Evolutionary conservation across 805 yeast genomes (phyloP), one percentile per base, ranked within the genome.

Genomic region (Hagleromyces aurorensis): DNA sequence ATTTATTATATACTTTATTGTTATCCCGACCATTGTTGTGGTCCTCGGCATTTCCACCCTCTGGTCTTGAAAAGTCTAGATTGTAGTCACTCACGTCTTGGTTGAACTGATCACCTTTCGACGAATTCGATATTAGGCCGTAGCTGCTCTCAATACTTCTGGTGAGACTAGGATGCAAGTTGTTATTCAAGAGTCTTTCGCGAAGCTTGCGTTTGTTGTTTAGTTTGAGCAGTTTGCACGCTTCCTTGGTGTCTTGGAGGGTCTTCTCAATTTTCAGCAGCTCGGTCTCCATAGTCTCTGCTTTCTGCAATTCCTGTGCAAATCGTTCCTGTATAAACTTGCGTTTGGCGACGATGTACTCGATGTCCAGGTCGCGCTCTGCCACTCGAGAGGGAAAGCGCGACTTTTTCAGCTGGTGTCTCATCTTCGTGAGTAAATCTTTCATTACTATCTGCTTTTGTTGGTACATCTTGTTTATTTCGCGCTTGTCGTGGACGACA

Each of bases 271-370:
- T 47, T 15, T 43, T 38, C 7, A 34, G 16, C 11, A 52, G 27
- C 25, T 41, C 46, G n/a, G 34, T 25, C 27, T 52, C 48, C 13
- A 55, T 23, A 9, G 33, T 34, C 29, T 55, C 54, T 1, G 47
- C 38, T 20, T 38, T 42, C 13, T 29, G 30, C 28, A 46, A 26
- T 27, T 52, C 56, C 11, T 38, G 37, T 1, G 44, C 34, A 30
- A 43, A 44, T 5, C 40, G 38, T 13, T 41, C 34, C 29, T 53
- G 57, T 9, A 55, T 46, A 24, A 37, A 46, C 19, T 43, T 35
- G 13, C 59, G 41, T 32, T 54, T 55, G 13, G 53, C 44, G 30
- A 45, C 50, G 11, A 54, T 42, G 26, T 49, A 51, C 24, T 54
- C 59, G 5, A 49, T 43, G 30, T 54, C 54, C 21, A 52, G 20